A percentile compares a stretch with the other conserved stretches of the same genome.
These are phyloP conservation scores for Shiraia sp. DNA, from an alignment of 2,329 filamentous ascomycete species.

Conservation along the genomic window DNA sequence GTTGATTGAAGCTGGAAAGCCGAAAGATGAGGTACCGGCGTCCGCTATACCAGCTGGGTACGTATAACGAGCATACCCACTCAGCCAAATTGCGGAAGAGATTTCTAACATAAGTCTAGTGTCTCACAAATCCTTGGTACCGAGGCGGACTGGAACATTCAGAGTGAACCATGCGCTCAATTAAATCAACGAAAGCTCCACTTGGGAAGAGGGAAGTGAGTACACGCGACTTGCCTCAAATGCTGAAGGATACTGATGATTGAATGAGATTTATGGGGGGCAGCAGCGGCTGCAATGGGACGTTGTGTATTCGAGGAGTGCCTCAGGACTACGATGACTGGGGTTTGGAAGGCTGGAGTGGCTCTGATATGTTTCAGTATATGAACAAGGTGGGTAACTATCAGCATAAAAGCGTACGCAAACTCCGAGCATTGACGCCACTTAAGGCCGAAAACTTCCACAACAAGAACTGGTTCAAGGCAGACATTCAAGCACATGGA, in stretches of 20 bases:
- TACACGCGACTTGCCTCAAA: neutral
- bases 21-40: constrained; percentile 10
- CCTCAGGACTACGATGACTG: constrained; percentile 58
- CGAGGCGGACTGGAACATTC: constrained; percentile 55
- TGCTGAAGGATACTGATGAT: neutral
- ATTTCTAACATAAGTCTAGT: constrained; percentile 15
- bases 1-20: constrained; percentile 49
- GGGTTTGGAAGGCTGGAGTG: constrained; percentile 57
- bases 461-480: constrained; percentile 59
- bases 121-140: constrained; percentile 47
- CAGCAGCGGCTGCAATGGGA: constrained; percentile 53
- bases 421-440: neutral
- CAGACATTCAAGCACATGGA: constrained; percentile 49
- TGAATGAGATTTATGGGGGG: constrained; percentile 48
- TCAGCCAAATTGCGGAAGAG: neutral
- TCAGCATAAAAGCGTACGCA: constrained; percentile 1
- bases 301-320: constrained; percentile 51
- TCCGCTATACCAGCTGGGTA: constrained; percentile 25
- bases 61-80: neutral
- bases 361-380: constrained; percentile 58
- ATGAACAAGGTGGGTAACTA: constrained; percentile 52
- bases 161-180: constrained; percentile 41
- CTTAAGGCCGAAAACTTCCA: constrained; percentile 59
- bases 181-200: constrained; percentile 50
- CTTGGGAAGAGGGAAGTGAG: constrained; percentile 48